Evolutionary conservation across 2,329 filamentous ascomycete genomes (phyloP).

Genomic region (Xenosphaeropsis pyriputrescens): DNA sequence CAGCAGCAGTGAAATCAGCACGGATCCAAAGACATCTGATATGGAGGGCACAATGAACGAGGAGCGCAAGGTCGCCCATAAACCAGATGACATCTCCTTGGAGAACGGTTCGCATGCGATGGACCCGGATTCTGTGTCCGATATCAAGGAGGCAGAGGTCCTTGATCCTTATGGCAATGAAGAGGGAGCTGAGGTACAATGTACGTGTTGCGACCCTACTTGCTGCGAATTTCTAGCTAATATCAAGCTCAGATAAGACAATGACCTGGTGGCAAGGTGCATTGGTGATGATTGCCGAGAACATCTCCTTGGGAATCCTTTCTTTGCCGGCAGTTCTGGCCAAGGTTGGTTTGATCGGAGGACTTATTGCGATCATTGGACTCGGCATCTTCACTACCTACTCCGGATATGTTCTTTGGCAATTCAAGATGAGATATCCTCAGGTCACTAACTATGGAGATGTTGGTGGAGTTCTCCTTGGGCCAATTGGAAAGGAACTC

Average conservation of each 20-base stretch:
- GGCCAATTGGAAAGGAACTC: conserved; percentile 31
- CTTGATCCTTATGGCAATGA: conserved; percentile 7
- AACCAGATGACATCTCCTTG: background rate
- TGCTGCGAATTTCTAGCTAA: background rate
- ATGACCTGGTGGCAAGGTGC: conserved; percentile 28
- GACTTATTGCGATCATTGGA: conserved; percentile 32
- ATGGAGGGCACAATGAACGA: background rate
- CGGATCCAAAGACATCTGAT: background rate
- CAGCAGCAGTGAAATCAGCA: background rate
- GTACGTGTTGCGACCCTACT: background rate
- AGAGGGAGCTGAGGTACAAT: conserved; percentile 7
- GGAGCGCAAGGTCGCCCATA: background rate
- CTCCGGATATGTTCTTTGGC: conserved; percentile 43
- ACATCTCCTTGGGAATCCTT: conserved; percentile 14
- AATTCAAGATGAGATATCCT: conserved; percentile 38
- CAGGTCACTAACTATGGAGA: conserved; percentile 37
- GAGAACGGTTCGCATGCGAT: background rate
- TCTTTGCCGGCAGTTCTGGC: conserved; percentile 11
- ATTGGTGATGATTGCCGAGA: conserved; percentile 15
- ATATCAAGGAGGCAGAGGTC: conserved; percentile 5
- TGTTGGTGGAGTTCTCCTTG: conserved; percentile 36
- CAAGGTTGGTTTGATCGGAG: conserved; percentile 3
- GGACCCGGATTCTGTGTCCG: conserved; percentile 4
- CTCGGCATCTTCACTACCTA: conserved; percentile 42
- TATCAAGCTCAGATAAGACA: conserved; percentile 15